Evolutionary conservation across 257 asterid genomes (phyloP), one percentile per base, ranked within the genome.

Genomic region (Fraxinus anomala): DNA sequence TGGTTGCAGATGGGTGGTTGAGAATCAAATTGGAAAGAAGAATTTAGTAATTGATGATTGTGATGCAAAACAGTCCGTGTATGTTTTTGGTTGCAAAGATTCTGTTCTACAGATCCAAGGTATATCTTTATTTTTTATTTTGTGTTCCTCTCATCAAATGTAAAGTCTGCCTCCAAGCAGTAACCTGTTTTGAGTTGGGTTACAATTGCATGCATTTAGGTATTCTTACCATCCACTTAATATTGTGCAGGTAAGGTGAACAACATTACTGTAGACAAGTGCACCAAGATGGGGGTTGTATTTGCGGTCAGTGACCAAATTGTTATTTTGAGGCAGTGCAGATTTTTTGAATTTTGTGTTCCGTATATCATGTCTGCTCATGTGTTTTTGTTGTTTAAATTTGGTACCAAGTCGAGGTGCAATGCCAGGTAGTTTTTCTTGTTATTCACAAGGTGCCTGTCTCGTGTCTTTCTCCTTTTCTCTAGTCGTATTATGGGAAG

Each of bases 221-320:
- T 11, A 42, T 42, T 42, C 49, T 42, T 42, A 42, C 4, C 49
- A 42, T 42, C 16, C 16, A 11, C 49, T 42, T 42, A 42, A 42
- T 10, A 40, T 42, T 42, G 19, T 24, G 16, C 94, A 96, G 99
- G 98, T 63, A 96, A 96, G 86, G 98, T 96, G 59, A 96, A 96
- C 90, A 96, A 96, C 89, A 93, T 96, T 81, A 96, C 99, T 28
- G 77, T 96, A 72, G 99, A 96, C 88, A 96, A 96, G 86, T 96
- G 99, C 88, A 87, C 96, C 70, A 96, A 96, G 88, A 91, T 91
- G 94, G 99, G 99, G 74, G 81, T 96, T 75, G 97, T 92, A 81
- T 96, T 93, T 85, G 87, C 79, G 99, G 99, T 93, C 47, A 81
- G 91, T 84, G 69, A 65, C 70, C 59, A 75, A 33, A 36, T 23